phyloP scores from a whole-genome alignment of 1,139 yeast genomes.

The Hyphopichia wangnamkhiaoensis region DNA sequence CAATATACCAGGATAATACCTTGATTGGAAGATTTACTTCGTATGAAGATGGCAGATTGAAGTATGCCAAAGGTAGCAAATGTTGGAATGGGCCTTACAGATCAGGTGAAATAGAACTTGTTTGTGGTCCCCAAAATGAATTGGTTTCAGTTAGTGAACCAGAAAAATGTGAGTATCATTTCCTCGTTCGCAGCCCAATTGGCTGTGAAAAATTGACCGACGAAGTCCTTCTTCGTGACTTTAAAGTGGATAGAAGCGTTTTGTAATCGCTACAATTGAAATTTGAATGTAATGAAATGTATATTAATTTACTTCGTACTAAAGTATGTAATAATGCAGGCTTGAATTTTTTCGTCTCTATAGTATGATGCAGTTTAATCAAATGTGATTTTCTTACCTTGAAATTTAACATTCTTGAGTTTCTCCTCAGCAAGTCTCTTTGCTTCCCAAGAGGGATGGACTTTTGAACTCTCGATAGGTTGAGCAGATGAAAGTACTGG shows the following conservation, averaged over 20 bases:
- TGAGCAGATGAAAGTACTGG: constrained; percentile 10
- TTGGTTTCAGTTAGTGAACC: constrained; percentile 78
- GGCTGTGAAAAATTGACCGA: constrained; percentile 55
- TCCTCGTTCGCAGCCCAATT: constrained; percentile 66
- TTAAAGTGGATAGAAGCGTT: constrained; percentile 28
- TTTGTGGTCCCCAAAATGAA: constrained; percentile 63
- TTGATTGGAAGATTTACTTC: constrained; percentile 56
- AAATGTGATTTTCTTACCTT: constrained; percentile 84
- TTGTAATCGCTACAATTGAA: constrained; percentile 16
- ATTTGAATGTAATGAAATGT: too few species aligned
- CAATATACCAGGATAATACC: constrained; percentile 60
- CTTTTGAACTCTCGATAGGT: constrained; percentile 16
- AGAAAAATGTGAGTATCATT: constrained; percentile 78
- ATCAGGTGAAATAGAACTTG: constrained; percentile 61
- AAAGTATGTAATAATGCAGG: too few species aligned
- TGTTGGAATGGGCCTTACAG: constrained; percentile 97
- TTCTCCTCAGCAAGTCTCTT: constrained; percentile 70
- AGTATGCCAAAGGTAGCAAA: constrained; percentile 65
- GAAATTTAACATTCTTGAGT: constrained; percentile 63
- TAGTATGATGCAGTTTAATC: constrained; percentile 28
- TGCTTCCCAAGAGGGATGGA: constrained; percentile 98
- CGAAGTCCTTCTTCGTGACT: constrained; percentile 26
- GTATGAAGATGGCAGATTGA: constrained; percentile 33
- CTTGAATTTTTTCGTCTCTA: too few species aligned
- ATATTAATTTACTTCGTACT: too few species aligned